Base-by-base conservation (phyloP, 768 basidiomycete genomes). In the Roridomyces roridus region DNA sequence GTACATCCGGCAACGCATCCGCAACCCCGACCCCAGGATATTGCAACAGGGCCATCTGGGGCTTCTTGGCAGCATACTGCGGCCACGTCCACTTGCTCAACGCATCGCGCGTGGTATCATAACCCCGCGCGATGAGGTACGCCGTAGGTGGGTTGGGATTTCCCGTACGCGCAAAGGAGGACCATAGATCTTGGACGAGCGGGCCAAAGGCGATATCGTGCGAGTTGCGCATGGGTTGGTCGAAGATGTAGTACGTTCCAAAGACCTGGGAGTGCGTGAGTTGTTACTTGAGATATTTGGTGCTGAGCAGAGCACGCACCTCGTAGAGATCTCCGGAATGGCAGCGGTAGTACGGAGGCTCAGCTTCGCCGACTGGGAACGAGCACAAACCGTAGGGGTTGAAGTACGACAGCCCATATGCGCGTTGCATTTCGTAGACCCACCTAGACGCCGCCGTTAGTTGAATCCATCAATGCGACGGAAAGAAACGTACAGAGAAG, bases 151-250 rank as follows among this genome's bases (percentile, higher is more conserved):
- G 80, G 51, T 81, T 82, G 3, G 82, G 81, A 52, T 82, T 65
- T 59, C 76, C 77, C 5, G 75, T 77, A 37, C 80, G 72, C 9
- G 76, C 79, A 54, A 82, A 83, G 7, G 76, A 63, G 0, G 75
- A 69, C 82, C 81, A 84, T 25, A 68, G 62, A 57, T 83, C 81
- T 14, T 77, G 65, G 46, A 68, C 67, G 46, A 77, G n/a, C 0
- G 49, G 39, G 4, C 49, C 51, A 29, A 51, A 46, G 8, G 17
- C 26, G 35, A 64, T 58, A 39, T 64, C 63, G 37, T 41, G 55
- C 20, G 25, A 24, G 18, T 57, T 59, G 20, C 63, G 59, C 18
- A 61, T 26, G 11, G 63, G 63, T 25, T 64, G 55, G 45, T 35
- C 51, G 56, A 64, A 64, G 29, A 64, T 58, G 50, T 64, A 48